Evolutionary conservation across 2,329 filamentous ascomycete species (phyloP), one percentile per base, ranked within the genome.

Genomic region (Penicillium freii): DNA sequence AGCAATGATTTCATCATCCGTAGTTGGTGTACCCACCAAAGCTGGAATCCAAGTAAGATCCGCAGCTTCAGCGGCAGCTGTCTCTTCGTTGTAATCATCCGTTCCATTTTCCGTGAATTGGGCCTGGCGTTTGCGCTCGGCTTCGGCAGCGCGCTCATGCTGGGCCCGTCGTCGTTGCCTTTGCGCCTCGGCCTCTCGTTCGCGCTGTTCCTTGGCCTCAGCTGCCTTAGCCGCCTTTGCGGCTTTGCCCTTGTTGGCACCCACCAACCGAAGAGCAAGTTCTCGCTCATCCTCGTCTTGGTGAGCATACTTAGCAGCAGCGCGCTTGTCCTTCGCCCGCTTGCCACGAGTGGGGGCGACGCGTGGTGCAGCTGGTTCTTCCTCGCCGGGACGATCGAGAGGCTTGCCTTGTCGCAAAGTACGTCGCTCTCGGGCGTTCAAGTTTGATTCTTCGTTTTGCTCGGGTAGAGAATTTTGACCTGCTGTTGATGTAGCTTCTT

Each of bases 201-300:
- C 90, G 11, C 84, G 84, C 60, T 84, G 79, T 0, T 82, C 85
- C 71, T 89, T 90, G 38, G 85, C 86, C 69, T 77, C 77, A 29
- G 77, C 78, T 66, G 76, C 77, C 45, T 76, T 75, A 42, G 90
- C 88, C 2, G 86, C 88, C 65, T 88, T 85, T 1, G 87, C 87
- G 0, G 83, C 82, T 64, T 75, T 72, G 54, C 64, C 63, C 44
- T 70, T 69, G 60, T 71, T 58, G 82, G 90, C 87, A 39, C 94
- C 94, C n/a, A 96, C 86, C n/a, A 97, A 82, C 25, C 87, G 83
- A 75, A 97, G 89, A 33, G 92, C 91, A 0, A 92, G 84, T 7
- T 84, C 84, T 13, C 92, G 90, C 69, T 99, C 94, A 74, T 96
- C 93, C 54, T 96, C 92, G 66, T 97, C 93, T 80, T 97, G 94